A percentile compares a stretch with the other conserved stretches of the same genome.
phyloP scores from a whole-genome alignment of 2,329 filamentous ascomycete species.

The Parastagonospora nodorum region DNA sequence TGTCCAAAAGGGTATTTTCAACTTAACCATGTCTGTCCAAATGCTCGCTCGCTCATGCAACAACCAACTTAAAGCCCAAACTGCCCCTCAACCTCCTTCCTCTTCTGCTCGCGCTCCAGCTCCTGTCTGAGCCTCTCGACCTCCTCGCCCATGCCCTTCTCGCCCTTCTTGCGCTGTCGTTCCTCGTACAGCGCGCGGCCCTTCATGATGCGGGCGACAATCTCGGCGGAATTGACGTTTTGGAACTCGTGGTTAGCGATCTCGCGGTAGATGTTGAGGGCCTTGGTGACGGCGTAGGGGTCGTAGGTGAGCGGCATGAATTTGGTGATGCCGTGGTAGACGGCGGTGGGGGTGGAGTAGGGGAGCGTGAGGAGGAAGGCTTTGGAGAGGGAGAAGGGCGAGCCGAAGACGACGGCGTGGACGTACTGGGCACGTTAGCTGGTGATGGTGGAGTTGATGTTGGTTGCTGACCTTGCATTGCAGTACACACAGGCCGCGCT shows the following conservation, averaged over 20 bases:
- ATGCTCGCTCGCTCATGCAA: neutral
- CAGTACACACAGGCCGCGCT: constrained; percentile 90
- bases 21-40: neutral
- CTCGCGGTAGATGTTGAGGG: constrained; percentile 82
- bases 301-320: constrained; percentile 73
- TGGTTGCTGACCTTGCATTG: constrained; percentile 76
- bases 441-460: neutral
- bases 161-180: constrained; percentile 84
- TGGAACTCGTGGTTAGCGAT: constrained; percentile 79
- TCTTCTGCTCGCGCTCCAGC: constrained; percentile 40
- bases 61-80: constrained; percentile 32
- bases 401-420: constrained; percentile 84
- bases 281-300: constrained; percentile 75
- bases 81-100: constrained; percentile 48
- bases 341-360: constrained; percentile 69
- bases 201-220: constrained; percentile 87
- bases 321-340: constrained; percentile 95
- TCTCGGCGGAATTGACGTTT: constrained; percentile 88
- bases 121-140: constrained; percentile 47
- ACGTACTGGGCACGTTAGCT: constrained; percentile 66
- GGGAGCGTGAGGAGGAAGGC: constrained; percentile 76
- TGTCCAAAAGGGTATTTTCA: neutral
- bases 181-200: constrained; percentile 89
- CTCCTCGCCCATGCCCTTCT: constrained; percentile 79
- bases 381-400: constrained; percentile 83